These are phyloP conservation scores for Camelina sativa DNA, from an alignment of 345 rosid genomes.

Conservation along the genomic window DNA sequence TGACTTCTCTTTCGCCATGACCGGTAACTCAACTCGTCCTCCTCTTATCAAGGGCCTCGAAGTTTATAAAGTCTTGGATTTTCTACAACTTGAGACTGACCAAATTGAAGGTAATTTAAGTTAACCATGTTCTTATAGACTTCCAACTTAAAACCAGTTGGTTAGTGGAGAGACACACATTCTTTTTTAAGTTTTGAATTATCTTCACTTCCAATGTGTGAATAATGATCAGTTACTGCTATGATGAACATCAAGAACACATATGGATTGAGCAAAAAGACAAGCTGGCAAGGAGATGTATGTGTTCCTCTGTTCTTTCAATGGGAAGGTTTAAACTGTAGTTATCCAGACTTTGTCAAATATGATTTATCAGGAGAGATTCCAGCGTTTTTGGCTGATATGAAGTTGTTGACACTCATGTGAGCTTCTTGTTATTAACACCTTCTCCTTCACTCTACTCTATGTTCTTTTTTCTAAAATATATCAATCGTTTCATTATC, in stretches of 20 bases:
- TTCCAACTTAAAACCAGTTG: not conserved
- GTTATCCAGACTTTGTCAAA: constrained; percentile 40
- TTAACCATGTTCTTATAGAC: not conserved
- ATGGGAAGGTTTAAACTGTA: constrained; percentile 41
- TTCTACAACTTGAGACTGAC: not conserved
- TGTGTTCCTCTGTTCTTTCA: constrained; percentile 23
- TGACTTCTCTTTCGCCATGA: not conserved
- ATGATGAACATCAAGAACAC: not conserved
- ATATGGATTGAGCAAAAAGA: not conserved
- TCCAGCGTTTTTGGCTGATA: constrained; percentile 47
- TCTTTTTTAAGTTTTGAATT: not conserved
- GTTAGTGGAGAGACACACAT: no score
- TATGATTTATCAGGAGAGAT: constrained; percentile 47
- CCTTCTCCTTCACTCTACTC: not conserved
- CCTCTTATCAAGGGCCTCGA: not conserved
- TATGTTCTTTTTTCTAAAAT: not conserved
- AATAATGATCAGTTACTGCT: not conserved
- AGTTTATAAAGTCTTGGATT: not conserved
- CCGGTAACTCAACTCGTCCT: not conserved
- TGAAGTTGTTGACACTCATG: constrained; percentile 50
- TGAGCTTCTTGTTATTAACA: constrained; percentile 35
- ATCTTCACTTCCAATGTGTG: not conserved
- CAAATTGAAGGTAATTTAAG: not conserved
- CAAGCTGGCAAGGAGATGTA: constrained; percentile 54
- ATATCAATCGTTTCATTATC: not conserved